A percentile compares a stretch with the other conserved stretches of the same genome.
Conservation (phyloP, 331 rosid species). For the Ulmus americana region DNA sequence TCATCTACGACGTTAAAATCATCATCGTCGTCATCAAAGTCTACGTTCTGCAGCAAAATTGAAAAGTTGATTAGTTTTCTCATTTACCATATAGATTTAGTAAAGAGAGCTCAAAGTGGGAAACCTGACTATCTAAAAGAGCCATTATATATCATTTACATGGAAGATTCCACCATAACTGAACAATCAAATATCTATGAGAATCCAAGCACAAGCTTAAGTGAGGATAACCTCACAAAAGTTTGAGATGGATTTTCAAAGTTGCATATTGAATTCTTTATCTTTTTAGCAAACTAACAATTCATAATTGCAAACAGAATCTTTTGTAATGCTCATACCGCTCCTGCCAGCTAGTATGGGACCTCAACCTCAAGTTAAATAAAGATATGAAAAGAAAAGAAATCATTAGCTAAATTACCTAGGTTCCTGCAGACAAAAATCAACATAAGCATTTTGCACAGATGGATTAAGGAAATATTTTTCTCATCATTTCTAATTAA, state of each 20-base stretch:
- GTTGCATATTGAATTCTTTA: conserved; percentile 3
- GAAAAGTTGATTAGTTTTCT: not conserved
- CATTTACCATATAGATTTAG: conserved; percentile 1
- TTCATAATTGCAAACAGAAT: not conserved
- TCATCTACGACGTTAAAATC: conserved; percentile 23
- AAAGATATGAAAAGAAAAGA: not conserved
- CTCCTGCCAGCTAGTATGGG: not conserved
- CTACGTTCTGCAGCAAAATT: conserved; percentile 20
- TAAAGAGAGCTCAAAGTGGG: too few relatives aligned
- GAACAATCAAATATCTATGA: too few relatives aligned
- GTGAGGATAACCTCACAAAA: not conserved
- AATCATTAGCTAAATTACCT: not conserved
- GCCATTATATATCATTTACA: too few relatives aligned
- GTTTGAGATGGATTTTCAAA: conserved; percentile 7
- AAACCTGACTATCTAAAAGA: too few relatives aligned
- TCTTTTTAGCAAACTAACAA: not conserved
- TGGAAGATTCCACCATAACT: too few relatives aligned
- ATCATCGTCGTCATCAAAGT: conserved; percentile 32
- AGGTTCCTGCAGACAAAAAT: not conserved
- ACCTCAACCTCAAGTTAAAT: too few relatives aligned
- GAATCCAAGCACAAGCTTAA: too few relatives aligned
- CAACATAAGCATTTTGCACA: not conserved
- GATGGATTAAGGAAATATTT: not conserved
- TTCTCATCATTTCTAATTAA: not conserved
- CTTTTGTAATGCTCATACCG: too few relatives aligned